Conservation (phyloP, 257 asterid genomes). For the Forsythia viridissima region DNA sequence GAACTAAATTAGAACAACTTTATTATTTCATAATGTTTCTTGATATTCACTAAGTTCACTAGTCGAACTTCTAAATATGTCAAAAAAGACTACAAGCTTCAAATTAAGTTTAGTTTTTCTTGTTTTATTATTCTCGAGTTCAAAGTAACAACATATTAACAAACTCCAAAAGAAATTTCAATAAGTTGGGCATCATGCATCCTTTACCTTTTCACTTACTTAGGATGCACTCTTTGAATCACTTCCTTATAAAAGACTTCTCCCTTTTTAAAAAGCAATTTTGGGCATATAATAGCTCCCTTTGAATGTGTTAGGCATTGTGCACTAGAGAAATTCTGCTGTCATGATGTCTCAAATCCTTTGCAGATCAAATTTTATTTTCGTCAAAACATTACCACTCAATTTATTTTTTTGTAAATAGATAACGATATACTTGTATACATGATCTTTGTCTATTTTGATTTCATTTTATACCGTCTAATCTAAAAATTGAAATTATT, state of each 20-base stretch:
- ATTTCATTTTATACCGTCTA: too few species aligned
- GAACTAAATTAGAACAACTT: background rate
- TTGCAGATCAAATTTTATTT: background rate
- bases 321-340: too few species aligned
- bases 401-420: too few species aligned
- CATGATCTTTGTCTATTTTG: too few species aligned
- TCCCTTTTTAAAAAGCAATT: slow-evolving; percentile 13
- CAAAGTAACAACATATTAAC: background rate
- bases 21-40: background rate
- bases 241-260: slow-evolving; percentile 44
- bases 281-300: background rate
- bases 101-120: background rate
- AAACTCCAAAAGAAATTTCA: background rate
- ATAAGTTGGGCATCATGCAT: background rate
- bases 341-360: background rate
- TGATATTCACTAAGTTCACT: background rate
- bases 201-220: slow-evolving; percentile 40
- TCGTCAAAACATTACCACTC: background rate
- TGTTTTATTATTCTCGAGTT: background rate
- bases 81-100: background rate
- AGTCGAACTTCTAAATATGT: background rate
- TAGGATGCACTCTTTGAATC: slow-evolving; percentile 68
- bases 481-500: too few species aligned
- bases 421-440: too few species aligned
- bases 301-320: background rate